Evolutionary conservation across 768 basidiomycete species (phyloP).

Genomic region (Pholiota conissans): DNA sequence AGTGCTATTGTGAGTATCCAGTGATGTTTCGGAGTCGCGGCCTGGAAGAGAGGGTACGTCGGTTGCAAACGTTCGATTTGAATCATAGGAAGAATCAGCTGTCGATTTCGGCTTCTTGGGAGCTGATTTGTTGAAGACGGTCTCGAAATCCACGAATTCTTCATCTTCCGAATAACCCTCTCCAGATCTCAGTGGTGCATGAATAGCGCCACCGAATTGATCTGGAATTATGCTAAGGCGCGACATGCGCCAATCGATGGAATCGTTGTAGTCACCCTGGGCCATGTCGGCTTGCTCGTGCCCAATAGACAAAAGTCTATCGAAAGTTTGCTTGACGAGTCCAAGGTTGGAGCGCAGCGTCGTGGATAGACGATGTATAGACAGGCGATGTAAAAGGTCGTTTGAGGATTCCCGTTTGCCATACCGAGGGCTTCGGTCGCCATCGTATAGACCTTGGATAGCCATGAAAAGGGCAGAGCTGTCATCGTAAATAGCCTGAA

Average conservation of each 20-base stretch:
- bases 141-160: conserved; percentile 60
- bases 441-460: conserved; percentile 51
- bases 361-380: conserved; percentile 45
- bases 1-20: conserved; percentile 23
- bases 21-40: conserved; percentile 23
- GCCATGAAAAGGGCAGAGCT: conserved; percentile 58
- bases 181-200: conserved; percentile 34
- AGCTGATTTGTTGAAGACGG: conserved; percentile 45
- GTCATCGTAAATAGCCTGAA: conserved; percentile 79
- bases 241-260: conserved; percentile 78
- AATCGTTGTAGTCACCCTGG: conserved; percentile 69
- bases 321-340: conserved; percentile 57
- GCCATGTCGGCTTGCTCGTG: conserved; percentile 72
- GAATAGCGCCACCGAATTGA: conserved; percentile 41
- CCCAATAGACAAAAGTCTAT: conserved; percentile 61
- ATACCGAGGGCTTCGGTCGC: conserved; percentile 29
- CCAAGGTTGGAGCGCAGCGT: conserved; percentile 59
- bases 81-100: conserved; percentile 27
- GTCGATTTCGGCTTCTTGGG: conserved; percentile 29
- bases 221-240: conserved; percentile 62
- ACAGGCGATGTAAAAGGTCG: conserved; percentile 51
- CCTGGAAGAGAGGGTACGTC: conserved; percentile 15
- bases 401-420: conserved; percentile 34
- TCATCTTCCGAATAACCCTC: conserved; percentile 39
- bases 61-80: conserved; percentile 24